Conservation (phyloP, 108 stramenopile species). For the Ochromonas danica region DNA sequence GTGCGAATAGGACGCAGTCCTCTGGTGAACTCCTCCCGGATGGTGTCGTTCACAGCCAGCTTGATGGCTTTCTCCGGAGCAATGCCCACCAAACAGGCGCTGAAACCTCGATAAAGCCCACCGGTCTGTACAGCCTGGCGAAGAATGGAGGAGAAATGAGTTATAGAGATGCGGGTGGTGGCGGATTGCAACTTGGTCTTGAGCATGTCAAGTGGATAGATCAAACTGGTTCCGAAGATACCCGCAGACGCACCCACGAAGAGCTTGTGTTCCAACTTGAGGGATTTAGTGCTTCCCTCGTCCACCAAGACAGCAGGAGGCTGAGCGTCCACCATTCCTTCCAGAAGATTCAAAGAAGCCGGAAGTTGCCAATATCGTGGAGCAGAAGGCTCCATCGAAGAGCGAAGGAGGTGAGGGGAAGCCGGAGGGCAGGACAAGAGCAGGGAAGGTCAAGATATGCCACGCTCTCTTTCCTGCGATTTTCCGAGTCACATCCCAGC, state of each 20-base stretch:
- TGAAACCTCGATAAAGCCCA: conserved; percentile 60
- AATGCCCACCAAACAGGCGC: conserved; percentile 57
- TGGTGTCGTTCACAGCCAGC: conserved; percentile 43
- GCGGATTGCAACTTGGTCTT: conserved; percentile 60
- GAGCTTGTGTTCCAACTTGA: conserved; percentile 38
- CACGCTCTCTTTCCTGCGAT: too few species aligned
- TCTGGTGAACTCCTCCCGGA: neutral
- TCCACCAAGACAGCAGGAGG: too few species aligned
- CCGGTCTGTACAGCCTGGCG: conserved; percentile 44
- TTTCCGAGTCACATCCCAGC: too few species aligned
- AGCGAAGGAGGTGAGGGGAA: too few species aligned
- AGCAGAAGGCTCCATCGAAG: too few species aligned
- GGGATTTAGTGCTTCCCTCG: too few species aligned
- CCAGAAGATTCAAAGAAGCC: too few species aligned
- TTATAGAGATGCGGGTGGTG: conserved; percentile 41
- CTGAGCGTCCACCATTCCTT: too few species aligned
- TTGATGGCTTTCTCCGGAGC: conserved; percentile 62
- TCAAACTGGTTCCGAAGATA: conserved; percentile 42
- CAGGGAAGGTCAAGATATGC: too few species aligned
- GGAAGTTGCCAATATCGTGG: too few species aligned
- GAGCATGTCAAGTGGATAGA: conserved; percentile 60
- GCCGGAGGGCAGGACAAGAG: too few species aligned
- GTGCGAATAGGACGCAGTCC: conserved; percentile 38
- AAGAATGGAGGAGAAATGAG: conserved; percentile 54
- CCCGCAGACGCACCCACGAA: conserved; percentile 50